These are phyloP conservation scores for Didymella pinodella DNA, from an alignment of 2,329 filamentous ascomycete genomes.

Conservation along the genomic window DNA sequence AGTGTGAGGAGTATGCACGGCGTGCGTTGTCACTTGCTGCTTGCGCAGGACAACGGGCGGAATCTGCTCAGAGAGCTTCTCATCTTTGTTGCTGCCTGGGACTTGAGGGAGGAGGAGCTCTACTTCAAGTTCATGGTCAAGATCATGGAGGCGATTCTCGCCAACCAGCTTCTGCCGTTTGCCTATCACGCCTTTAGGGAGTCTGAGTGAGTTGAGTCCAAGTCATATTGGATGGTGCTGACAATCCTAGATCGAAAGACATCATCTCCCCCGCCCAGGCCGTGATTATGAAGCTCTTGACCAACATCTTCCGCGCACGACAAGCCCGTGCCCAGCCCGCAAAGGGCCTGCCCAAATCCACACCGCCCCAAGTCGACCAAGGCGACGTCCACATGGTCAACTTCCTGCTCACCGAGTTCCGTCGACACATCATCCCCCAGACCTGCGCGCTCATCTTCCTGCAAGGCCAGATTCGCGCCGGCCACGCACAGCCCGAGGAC, in stretches of 20 bases:
- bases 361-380: conserved; percentile 60
- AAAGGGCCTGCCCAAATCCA: conserved; percentile 55
- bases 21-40: conserved; percentile 85
- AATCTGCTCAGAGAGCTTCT: conserved; percentile 89
- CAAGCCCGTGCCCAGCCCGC: conserved; percentile 50
- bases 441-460: conserved; percentile 94
- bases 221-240: conserved; percentile 14
- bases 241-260: conserved; percentile 73
- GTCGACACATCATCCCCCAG: conserved; percentile 90
- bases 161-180: conserved; percentile 87
- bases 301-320: conserved; percentile 80
- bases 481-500: conserved; percentile 78
- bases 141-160: conserved; percentile 91
- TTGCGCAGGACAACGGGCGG: conserved; percentile 88
- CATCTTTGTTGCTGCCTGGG: conserved; percentile 97
- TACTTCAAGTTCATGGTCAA: conserved; percentile 98
- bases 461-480: conserved; percentile 85
- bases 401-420: conserved; percentile 92
- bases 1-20: conserved; percentile 82
- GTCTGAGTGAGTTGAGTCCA: conserved; percentile 42
- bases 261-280: conserved; percentile 96
- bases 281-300: conserved; percentile 88
- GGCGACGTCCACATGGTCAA: conserved; percentile 74
- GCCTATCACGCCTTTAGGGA: conserved; percentile 92
- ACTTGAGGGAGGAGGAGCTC: conserved; percentile 88